Evolutionary conservation across 2,329 filamentous ascomycete species (phyloP), one percentile per base, ranked within the genome.

Genomic region (Aschersonia sp.): DNA sequence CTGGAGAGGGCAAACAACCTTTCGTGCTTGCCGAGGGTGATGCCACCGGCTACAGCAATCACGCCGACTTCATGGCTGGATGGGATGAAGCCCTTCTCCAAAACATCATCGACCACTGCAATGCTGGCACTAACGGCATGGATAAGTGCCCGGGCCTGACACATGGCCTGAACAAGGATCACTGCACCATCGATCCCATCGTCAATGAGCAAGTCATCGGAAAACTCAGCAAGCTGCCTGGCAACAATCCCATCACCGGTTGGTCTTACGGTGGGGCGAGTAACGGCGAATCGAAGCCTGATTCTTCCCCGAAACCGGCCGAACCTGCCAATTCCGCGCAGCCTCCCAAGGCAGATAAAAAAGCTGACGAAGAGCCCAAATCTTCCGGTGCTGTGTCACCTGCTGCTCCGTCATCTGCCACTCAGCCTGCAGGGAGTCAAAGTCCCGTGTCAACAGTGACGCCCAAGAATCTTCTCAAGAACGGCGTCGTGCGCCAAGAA

Each of bases 1-100:
- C 68, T 44, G 67, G 72, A 53, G 68, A 72, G 51, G 76, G 74
- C 55, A 60, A 58, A 30, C 75, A 78, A 65, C 80, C 80, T 9
- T 86, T 86, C 56, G 78, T 86, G 47, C 75, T 85, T 43, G 69
- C 82, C 53, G 80, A 80, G 58, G 83, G 83, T 43, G 83, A 89
- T 49, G 68, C 72, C 28, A 85, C 84, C 9, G 84, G 84, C 48
- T 86, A 77, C 66, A 78, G 77, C 55, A 74, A 74, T 51, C 84
- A 88, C 63, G 82, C 73, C 45, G 84, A 89, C 62, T 88, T 89
- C 66, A 64, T 84, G 53, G 78, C 84, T 52, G 84, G 77, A 12
- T 89, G 85, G 85, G 78, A 88, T 54, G 70, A 75, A 51, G 61
- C 68, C 31, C 71, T 74, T 44, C 77, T 86, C 45, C 79, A 84